phyloP scores from a whole-genome alignment of 1,284 basidiomycete species.

The Microbotryum lychnidis-dioicae region DNA sequence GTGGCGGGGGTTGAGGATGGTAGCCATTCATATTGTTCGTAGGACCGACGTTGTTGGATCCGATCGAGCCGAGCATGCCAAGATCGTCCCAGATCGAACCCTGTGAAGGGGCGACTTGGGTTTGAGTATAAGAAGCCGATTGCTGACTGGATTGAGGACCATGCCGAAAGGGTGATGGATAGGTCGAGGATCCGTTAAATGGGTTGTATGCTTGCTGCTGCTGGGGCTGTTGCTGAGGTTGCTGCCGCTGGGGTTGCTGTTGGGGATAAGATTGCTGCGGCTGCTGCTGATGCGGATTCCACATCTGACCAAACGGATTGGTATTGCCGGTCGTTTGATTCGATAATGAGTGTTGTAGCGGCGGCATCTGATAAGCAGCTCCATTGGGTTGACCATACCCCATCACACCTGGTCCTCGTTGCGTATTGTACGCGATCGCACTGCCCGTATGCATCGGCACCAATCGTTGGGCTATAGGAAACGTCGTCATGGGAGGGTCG shows the following conservation, averaged over 20 bases:
- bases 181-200: too few species aligned
- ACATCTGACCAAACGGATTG: not conserved
- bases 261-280: not conserved
- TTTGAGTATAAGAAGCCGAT: too few species aligned
- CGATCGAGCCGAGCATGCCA: conserved; percentile 10
- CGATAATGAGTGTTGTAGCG: not conserved
- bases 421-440: conserved; percentile 3
- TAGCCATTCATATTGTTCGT: not conserved
- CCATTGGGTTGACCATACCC: not conserved
- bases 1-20: not conserved
- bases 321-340: not conserved
- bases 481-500: not conserved
- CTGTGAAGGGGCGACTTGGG: too few species aligned
- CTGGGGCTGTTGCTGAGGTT: not conserved
- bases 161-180: too few species aligned
- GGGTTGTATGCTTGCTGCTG: not conserved
- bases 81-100: conserved; percentile 24
- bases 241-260: conserved; percentile 1
- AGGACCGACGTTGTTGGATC: not conserved
- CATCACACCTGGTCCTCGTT: not conserved
- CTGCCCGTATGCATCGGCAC: conserved; percentile 21
- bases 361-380: not conserved
- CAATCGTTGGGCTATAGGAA: not conserved
- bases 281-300: conserved; percentile 16
- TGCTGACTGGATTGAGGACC: too few species aligned